A percentile compares a stretch with the other conserved stretches of the same genome.
Conservation (phyloP, 2,329 filamentous ascomycete genomes). For the Trichoderma afroharzianum region DNA sequence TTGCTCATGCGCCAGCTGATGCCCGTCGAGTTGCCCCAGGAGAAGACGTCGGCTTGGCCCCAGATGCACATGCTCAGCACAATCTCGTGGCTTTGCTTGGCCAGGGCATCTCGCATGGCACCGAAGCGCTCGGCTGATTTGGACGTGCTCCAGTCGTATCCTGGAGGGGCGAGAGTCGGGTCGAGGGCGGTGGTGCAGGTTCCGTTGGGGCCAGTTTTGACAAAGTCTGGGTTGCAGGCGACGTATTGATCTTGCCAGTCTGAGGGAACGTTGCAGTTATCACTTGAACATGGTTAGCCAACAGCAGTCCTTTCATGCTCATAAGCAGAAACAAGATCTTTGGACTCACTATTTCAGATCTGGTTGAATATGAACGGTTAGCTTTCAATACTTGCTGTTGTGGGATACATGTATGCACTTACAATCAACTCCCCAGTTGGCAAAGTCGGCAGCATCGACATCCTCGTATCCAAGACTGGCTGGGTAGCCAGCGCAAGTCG, state of each 20-base stretch:
- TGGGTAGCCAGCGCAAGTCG: constrained; percentile 29
- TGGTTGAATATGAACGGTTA: not conserved
- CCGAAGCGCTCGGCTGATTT: constrained; percentile 40
- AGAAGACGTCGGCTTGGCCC: constrained; percentile 47
- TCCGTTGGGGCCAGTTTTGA: constrained; percentile 13
- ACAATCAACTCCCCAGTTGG: constrained; percentile 57
- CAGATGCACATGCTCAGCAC: constrained; percentile 52
- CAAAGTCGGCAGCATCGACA: constrained; percentile 55
- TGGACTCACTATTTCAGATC: constrained; percentile 19
- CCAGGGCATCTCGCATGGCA: constrained; percentile 50
- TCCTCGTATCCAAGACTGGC: constrained; percentile 55
- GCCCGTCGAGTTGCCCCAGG: constrained; percentile 47
- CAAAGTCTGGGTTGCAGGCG: constrained; percentile 25
- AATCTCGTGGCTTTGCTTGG: constrained; percentile 42
- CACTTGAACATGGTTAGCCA: constrained; percentile 25
- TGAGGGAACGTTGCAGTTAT: constrained; percentile 48
- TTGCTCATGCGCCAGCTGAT: constrained; percentile 45
- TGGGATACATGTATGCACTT: constrained; percentile 20
- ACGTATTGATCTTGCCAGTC: constrained; percentile 36
- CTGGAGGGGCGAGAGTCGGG: constrained; percentile 21
- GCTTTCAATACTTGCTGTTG: not conserved
- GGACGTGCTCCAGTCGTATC: constrained; percentile 27
- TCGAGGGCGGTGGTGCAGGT: constrained; percentile 15
- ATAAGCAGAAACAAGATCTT: not conserved
- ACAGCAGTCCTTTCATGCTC: not conserved